A percentile compares a stretch with the other conserved stretches of the same genome.
These are phyloP conservation scores for Fusarium buxicola DNA, from an alignment of 2,329 filamentous ascomycete genomes.

Conservation along the genomic window DNA sequence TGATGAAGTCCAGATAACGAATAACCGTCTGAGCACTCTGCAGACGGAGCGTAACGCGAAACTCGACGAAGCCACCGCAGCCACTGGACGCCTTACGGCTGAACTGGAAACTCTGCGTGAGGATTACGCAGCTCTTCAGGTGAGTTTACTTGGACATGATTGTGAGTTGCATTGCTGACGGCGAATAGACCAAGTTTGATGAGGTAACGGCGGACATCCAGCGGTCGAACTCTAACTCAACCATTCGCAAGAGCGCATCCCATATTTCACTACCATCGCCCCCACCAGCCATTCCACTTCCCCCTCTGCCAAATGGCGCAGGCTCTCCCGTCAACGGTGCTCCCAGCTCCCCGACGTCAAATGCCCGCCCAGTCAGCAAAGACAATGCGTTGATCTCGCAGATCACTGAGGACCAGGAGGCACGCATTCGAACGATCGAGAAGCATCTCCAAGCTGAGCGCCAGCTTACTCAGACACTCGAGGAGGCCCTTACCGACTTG, in stretches of 20 bases:
- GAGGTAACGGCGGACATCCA: constrained; percentile 62
- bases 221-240: constrained; percentile 73
- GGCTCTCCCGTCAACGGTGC: constrained; percentile 58
- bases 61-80: constrained; percentile 80
- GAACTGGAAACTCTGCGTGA: constrained; percentile 76
- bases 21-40: constrained; percentile 86
- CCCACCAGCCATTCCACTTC: constrained; percentile 94
- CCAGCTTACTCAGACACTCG: constrained; percentile 92
- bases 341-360: constrained; percentile 64
- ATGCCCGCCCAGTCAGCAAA: constrained; percentile 81
- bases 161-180: constrained; percentile 42
- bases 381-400: constrained; percentile 76
- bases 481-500: constrained; percentile 94
- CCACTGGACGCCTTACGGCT: constrained; percentile 70
- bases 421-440: constrained; percentile 93
- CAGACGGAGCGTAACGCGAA: constrained; percentile 80
- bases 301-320: constrained; percentile 79
- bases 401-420: constrained; percentile 93
- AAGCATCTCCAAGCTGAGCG: constrained; percentile 97
- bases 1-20: constrained; percentile 87
- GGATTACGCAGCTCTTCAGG: constrained; percentile 82
- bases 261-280: constrained; percentile 90
- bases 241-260: constrained; percentile 86
- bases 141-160: constrained; percentile 56
- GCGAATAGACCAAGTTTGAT: constrained; percentile 68